phyloP scores from a whole-genome alignment of 768 basidiomycete genomes.

The Suillus lakei region DNA sequence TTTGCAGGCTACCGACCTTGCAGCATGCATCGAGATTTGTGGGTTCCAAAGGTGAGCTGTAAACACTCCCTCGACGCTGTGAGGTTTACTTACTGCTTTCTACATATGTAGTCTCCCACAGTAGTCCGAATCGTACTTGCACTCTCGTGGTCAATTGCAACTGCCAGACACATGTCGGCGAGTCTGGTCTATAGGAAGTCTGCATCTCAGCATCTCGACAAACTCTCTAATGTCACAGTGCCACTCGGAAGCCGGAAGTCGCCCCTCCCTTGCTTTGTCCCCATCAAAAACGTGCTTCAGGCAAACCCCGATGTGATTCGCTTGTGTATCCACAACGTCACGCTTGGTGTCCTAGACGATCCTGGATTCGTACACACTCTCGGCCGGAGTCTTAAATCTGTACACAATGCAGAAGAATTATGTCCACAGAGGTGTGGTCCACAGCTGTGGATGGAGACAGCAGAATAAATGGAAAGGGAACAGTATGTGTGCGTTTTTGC shows the following conservation, averaged over 20 bases:
- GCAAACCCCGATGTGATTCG: not conserved
- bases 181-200: not conserved
- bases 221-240: not conserved
- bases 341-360: not conserved
- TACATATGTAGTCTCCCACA: no score
- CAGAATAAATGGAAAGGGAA: not conserved
- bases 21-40: no score
- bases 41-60: no score
- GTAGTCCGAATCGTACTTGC: no score
- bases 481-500: not conserved
- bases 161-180: not conserved
- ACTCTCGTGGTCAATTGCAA: no score
- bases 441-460: not conserved
- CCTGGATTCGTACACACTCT: not conserved
- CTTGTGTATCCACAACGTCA: not conserved
- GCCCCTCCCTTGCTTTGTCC: slow-evolving; percentile 1
- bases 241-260: not conserved
- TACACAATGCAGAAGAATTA: slow-evolving; percentile 1
- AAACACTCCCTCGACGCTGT: no score
- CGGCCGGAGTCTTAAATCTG: not conserved
- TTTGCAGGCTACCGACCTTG: no score
- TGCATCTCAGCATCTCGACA: not conserved
- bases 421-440: not conserved
- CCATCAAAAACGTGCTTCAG: slow-evolving; percentile 8
- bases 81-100: no score